Evolutionary conservation across 768 basidiomycete genomes (phyloP).

Genomic region (Leccinum subgranulosum): DNA sequence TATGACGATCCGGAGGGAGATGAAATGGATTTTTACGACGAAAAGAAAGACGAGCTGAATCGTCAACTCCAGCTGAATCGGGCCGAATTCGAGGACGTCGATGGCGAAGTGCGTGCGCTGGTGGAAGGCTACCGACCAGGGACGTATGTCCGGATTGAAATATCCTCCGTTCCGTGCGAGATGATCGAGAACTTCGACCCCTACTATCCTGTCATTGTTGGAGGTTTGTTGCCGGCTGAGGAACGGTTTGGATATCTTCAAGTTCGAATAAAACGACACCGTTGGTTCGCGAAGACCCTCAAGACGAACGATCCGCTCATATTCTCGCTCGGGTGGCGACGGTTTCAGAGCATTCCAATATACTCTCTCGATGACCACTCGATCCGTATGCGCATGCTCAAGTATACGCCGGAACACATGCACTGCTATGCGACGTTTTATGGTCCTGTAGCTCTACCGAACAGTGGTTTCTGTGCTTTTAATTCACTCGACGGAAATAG

Average conservation of each 20-base stretch:
- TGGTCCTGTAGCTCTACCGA: slow-evolving; percentile 86
- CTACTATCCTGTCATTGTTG: slow-evolving; percentile 84
- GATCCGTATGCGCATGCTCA: slow-evolving; percentile 98
- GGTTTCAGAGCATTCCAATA: slow-evolving; percentile 93
- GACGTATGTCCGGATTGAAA: slow-evolving; percentile 89
- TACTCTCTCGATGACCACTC: slow-evolving; percentile 98
- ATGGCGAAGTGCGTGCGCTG: slow-evolving; percentile 71
- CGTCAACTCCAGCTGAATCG: slow-evolving; percentile 79
- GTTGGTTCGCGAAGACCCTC: slow-evolving; percentile 87
- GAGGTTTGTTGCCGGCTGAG: slow-evolving; percentile 86
- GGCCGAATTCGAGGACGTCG: slow-evolving; percentile 79
- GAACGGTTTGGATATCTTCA: slow-evolving; percentile 92
- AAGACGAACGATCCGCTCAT: slow-evolving; percentile 98
- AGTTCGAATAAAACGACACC: slow-evolving; percentile 93
- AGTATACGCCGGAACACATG: slow-evolving; percentile 99
- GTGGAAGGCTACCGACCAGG: slow-evolving; percentile 93
- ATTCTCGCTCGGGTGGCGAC: slow-evolving; percentile 95
- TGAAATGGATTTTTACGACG: slow-evolving; percentile 85
- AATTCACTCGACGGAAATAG: slow-evolving; percentile 69
- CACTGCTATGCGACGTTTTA: slow-evolving; percentile 99
- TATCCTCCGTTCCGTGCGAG: slow-evolving; percentile 82
- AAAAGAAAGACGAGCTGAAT: slow-evolving; percentile 89
- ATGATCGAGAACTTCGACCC: slow-evolving; percentile 94
- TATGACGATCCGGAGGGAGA: slow-evolving; percentile 85
- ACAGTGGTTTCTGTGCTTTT: slow-evolving; percentile 97